Evolutionary conservation across 257 asterid genomes (phyloP).

Genomic region (Nicotiana sylvestris): DNA sequence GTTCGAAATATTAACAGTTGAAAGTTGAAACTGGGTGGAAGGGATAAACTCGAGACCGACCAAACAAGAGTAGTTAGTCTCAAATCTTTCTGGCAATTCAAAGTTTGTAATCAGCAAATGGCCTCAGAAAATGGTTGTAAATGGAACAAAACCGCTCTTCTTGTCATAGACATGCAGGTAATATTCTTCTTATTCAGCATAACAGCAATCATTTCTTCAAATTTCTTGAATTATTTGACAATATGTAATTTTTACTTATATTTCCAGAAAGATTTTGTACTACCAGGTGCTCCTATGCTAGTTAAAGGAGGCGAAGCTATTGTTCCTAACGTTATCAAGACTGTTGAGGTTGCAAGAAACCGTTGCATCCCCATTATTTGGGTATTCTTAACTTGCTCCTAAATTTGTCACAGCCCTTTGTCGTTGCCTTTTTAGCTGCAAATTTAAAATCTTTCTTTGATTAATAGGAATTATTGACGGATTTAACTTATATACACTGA

Average conservation of each 20-base stretch:
- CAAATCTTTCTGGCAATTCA: background rate
- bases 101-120: conserved; percentile 27
- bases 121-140: conserved; percentile 29
- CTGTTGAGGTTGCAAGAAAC: conserved; percentile 65
- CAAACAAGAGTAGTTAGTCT: background rate
- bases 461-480: background rate
- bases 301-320: conserved; percentile 61
- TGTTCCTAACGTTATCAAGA: conserved; percentile 62
- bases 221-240: background rate
- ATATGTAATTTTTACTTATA: background rate
- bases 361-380: conserved; percentile 69
- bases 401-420: background rate
- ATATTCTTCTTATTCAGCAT: background rate
- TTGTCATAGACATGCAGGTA: conserved; percentile 93
- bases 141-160: conserved; percentile 74
- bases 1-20: background rate
- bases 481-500: background rate
- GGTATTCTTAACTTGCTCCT: conserved; percentile 34
- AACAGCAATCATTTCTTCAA: background rate
- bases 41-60: background rate
- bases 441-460: background rate
- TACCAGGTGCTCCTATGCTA: conserved; percentile 55
- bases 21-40: background rate
- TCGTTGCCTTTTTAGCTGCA: background rate
- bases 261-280: conserved; percentile 72